A percentile compares a stretch with the other conserved stretches of the same genome.
These are phyloP conservation scores for Clonostachys byssicola DNA, from an alignment of 2,329 filamentous ascomycete species.

Conservation along the genomic window DNA sequence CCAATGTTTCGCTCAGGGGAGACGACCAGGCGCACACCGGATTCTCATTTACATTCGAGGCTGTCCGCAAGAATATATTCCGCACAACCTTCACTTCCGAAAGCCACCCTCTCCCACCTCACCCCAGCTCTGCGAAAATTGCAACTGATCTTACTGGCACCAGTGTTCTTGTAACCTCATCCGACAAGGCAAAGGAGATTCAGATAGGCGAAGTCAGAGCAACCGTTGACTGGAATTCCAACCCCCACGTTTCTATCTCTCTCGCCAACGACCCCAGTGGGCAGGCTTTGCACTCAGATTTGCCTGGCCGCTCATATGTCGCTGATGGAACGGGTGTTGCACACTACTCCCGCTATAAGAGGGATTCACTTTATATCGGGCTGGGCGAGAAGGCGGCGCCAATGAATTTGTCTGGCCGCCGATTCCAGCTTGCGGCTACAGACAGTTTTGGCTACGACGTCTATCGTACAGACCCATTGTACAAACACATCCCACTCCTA, in stretches of 20 bases:
- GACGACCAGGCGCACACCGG: no score
- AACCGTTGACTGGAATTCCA: slow-evolving; percentile 4
- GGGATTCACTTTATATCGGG: slow-evolving; percentile 61
- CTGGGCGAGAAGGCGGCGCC: slow-evolving; percentile 70
- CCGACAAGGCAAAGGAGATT: slow-evolving; percentile 31
- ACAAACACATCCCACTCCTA: slow-evolving; percentile 71
- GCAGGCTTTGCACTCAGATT: slow-evolving; percentile 56
- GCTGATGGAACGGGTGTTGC: slow-evolving; percentile 57
- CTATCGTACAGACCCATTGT: slow-evolving; percentile 66
- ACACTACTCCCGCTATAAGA: slow-evolving; percentile 61
- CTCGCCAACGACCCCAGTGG: slow-evolving; percentile 42
- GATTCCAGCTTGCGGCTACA: slow-evolving; percentile 63
- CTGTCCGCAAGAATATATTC: slow-evolving; percentile 59
- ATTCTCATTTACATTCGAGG: slow-evolving; percentile 61
- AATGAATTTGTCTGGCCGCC: slow-evolving; percentile 65
- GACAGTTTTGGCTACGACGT: slow-evolving; percentile 73
- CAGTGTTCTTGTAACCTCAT: slow-evolving; percentile 20
- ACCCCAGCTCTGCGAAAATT: slow-evolving; percentile 52
- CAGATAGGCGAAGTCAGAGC: slow-evolving; percentile 1
- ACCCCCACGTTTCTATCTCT: slow-evolving; percentile 51
- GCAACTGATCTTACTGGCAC: slow-evolving; percentile 19
- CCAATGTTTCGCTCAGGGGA: no score
- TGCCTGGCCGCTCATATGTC: slow-evolving; percentile 62
- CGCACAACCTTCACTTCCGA: slow-evolving; percentile 62
- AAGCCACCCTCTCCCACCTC: slow-evolving; percentile 59